Percentiles rank a stretch among this genome's conserved stretches.
These are phyloP conservation scores for Plectosphaerella plurivora DNA, from an alignment of 2,329 filamentous ascomycete species.

Conservation along the genomic window DNA sequence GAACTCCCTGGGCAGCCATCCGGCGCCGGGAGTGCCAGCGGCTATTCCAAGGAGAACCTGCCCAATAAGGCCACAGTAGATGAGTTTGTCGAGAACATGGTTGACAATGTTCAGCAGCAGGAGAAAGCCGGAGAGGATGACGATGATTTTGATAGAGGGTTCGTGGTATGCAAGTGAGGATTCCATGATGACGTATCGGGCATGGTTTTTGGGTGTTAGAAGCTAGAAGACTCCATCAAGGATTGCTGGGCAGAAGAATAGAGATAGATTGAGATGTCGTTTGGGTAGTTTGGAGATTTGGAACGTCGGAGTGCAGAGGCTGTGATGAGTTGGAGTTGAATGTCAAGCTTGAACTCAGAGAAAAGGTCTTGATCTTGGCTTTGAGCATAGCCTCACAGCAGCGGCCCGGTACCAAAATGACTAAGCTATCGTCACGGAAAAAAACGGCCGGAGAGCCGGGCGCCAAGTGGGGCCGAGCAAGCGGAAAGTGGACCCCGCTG, in stretches of 20 bases:
- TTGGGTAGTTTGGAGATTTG: background rate
- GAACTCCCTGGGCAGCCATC: conserved; percentile 48
- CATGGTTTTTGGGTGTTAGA: background rate
- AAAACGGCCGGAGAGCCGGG: background rate
- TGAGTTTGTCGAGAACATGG: conserved; percentile 48
- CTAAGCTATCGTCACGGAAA: background rate
- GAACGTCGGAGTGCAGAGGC: background rate
- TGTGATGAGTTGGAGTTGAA: no score
- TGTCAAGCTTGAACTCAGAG: no score
- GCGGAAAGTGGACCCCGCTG: no score
- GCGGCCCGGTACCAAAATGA: no score
- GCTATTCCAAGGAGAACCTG: conserved; percentile 67
- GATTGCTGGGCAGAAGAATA: background rate
- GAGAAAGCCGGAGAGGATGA: conserved; percentile 58
- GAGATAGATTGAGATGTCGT: background rate
- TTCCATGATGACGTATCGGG: conserved; percentile 1
- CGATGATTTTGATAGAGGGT: conserved; percentile 53
- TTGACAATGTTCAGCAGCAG: conserved; percentile 57
- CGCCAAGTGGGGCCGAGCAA: background rate
- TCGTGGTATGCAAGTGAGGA: conserved; percentile 54
- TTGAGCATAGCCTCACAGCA: no score
- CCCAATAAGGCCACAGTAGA: conserved; percentile 69
- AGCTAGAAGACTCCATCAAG: background rate
- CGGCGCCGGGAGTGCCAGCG: conserved; percentile 63
- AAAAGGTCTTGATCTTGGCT: no score